Percentiles rank a stretch among this genome's conserved stretches.
Evolutionary conservation across 2,329 filamentous ascomycete species (phyloP).

Genomic region (Verticillium nubilum): DNA sequence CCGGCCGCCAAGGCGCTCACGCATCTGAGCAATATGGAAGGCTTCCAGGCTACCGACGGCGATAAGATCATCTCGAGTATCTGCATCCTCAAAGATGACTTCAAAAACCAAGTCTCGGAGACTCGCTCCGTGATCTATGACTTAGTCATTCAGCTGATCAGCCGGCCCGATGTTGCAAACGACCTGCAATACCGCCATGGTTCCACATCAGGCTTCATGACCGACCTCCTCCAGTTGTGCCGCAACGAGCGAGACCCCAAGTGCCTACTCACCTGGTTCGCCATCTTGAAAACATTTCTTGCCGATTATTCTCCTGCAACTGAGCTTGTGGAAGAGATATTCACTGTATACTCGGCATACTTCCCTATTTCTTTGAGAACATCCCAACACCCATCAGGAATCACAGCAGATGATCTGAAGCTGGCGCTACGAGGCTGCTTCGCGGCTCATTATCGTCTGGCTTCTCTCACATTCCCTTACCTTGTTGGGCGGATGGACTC

Average conservation of each 20-base stretch:
- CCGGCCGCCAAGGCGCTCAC: constrained; percentile 48
- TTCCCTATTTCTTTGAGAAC: constrained; percentile 54
- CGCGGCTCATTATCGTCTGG: constrained; percentile 40
- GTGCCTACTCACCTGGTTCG: constrained; percentile 54
- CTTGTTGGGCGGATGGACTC: constrained; percentile 53
- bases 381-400: constrained; percentile 40
- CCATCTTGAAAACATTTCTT: constrained; percentile 39
- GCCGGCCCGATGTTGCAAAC: constrained; percentile 32
- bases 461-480: constrained; percentile 44
- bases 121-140: constrained; percentile 49
- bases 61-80: constrained; percentile 44
- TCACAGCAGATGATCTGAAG: constrained; percentile 54
- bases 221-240: constrained; percentile 44
- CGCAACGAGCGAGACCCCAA: constrained; percentile 51
- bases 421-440: constrained; percentile 47
- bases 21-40: constrained; percentile 41
- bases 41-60: constrained; percentile 43
- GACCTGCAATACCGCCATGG: constrained; percentile 40
- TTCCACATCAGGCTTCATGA: constrained; percentile 38
- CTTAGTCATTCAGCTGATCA: constrained; percentile 38
- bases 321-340: constrained; percentile 43
- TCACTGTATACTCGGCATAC: constrained; percentile 52
- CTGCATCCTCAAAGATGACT: constrained; percentile 50
- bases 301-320: constrained; percentile 37
- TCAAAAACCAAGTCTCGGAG: constrained; percentile 43